A percentile compares a stretch with the other conserved stretches of the same genome.
phyloP scores from a whole-genome alignment of 1,284 basidiomycete species.

The Wallemia ichthyophaga region DNA sequence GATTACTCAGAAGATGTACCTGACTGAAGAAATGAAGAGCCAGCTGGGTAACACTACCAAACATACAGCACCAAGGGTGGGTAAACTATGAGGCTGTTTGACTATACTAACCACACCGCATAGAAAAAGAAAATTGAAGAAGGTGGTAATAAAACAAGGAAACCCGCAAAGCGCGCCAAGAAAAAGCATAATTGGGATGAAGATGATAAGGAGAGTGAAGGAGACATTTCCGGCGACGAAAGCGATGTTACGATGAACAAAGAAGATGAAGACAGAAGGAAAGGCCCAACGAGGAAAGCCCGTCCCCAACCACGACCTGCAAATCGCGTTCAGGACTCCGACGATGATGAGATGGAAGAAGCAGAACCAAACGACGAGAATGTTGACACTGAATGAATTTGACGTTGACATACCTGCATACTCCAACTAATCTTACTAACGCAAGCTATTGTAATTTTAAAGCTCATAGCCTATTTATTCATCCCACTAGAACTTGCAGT shows the following conservation, averaged over 20 bases:
- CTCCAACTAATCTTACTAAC: too few species aligned
- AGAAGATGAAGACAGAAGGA: not conserved
- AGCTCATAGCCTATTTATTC: too few species aligned
- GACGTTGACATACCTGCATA: too few species aligned
- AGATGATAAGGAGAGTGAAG: not conserved
- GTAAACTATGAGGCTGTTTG: not conserved
- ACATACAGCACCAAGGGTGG: conserved; percentile 5
- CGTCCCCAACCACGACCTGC: not conserved
- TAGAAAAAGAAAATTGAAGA: not conserved
- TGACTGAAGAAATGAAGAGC: not conserved
- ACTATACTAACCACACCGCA: too few species aligned
- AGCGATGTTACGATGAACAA: not conserved
- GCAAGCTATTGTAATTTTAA: too few species aligned
- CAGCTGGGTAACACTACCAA: conserved; percentile 1
- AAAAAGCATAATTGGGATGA: not conserved
- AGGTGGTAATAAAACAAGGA: not conserved
- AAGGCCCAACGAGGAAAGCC: not conserved
- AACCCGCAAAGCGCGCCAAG: not conserved
- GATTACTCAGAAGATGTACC: conserved; percentile 5
- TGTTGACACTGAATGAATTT: not conserved
- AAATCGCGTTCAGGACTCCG: not conserved
- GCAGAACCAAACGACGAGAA: not conserved
- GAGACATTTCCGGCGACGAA: not conserved
- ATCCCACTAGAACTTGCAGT: too few species aligned
- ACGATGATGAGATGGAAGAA: not conserved